Conservation (phyloP, 345 rosid species). For the Brassica nigra region DNA sequence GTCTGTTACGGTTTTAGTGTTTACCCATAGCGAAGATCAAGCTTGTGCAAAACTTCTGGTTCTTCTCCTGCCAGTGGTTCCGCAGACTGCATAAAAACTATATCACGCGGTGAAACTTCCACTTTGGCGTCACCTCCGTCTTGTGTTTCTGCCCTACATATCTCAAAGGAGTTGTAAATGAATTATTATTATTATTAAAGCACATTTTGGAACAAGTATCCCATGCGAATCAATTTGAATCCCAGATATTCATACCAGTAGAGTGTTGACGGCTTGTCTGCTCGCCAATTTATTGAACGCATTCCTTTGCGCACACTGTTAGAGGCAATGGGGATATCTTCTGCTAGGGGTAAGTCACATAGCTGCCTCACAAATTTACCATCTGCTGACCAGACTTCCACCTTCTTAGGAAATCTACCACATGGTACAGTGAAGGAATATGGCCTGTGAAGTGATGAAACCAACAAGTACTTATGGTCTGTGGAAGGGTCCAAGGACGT, state of each 20-base stretch:
- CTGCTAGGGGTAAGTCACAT: conserved; percentile 91
- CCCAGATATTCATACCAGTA: conserved; percentile 61
- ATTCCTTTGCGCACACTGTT: conserved; percentile 90
- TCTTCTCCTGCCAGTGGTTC: conserved; percentile 72
- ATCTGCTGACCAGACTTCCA: conserved; percentile 80
- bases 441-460: conserved; percentile 77
- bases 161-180: conserved; percentile 34
- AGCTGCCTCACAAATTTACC: conserved; percentile 78
- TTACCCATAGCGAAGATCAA: conserved; percentile 98
- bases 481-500: conserved; percentile 93
- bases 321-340: conserved; percentile 89
- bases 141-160: conserved; percentile 93
- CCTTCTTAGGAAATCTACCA: conserved; percentile 95
- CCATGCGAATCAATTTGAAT: neutral
- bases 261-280: conserved; percentile 85
- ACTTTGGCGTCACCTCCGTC: conserved; percentile 96
- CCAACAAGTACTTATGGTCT: conserved; percentile 72
- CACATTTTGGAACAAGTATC: neutral
- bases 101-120: conserved; percentile 96
- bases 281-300: conserved; percentile 94
- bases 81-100: conserved; percentile 73
- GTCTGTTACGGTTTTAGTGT: neutral
- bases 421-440: conserved; percentile 92
- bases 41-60: conserved; percentile 84
- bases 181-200: neutral